These are phyloP conservation scores for Ustilago loliicola DNA, from an alignment of 1,284 basidiomycete genomes.

Conservation along the genomic window DNA sequence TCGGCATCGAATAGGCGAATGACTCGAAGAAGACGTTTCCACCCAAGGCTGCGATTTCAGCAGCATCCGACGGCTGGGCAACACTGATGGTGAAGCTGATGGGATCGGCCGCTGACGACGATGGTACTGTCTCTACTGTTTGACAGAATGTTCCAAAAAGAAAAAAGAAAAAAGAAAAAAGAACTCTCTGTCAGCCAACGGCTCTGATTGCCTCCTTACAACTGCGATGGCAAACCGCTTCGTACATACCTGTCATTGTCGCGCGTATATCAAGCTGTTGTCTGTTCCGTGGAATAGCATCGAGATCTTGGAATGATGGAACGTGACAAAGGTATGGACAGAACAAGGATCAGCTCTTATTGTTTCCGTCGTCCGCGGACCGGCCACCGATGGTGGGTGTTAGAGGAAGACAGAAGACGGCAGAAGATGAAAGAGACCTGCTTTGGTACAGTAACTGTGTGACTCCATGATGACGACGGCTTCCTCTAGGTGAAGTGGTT, in stretches of 20 bases:
- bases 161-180: background rate
- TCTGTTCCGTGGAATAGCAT: background rate
- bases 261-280: background rate
- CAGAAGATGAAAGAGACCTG: background rate
- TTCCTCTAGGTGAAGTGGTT: background rate
- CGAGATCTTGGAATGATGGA: background rate
- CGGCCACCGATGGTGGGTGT: background rate
- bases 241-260: conserved; percentile 28
- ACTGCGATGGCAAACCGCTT: background rate
- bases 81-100: conserved; percentile 18
- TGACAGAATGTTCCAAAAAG: no score
- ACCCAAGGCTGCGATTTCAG: conserved; percentile 36
- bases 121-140: background rate
- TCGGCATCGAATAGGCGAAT: conserved; percentile 38
- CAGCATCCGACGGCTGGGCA: conserved; percentile 21
- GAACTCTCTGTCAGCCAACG: background rate
- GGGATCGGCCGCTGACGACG: conserved; percentile 7
- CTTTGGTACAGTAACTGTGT: no score
- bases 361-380: background rate
- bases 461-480: background rate
- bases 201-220: background rate
- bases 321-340: background rate
- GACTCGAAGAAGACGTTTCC: conserved; percentile 33
- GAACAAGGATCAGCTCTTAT: background rate
- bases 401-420: background rate